phyloP scores from a whole-genome alignment of 306 rosid genomes.

The Lupinus albus region DNA sequence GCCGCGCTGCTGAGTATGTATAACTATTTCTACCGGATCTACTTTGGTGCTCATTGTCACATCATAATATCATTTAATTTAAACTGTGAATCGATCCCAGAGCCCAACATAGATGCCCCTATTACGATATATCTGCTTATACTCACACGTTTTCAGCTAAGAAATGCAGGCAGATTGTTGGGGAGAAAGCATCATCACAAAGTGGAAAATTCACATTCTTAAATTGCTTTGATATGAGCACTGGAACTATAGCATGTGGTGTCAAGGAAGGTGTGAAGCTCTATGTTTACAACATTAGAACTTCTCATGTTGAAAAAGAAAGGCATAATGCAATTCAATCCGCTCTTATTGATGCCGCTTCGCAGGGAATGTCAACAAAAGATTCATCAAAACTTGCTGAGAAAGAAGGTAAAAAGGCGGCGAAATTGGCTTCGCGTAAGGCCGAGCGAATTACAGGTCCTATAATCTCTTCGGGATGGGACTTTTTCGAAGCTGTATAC shows the following conservation, averaged over 20 bases:
- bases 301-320: slow-evolving; percentile 62
- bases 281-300: slow-evolving; percentile 65
- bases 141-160: slow-evolving; percentile 59
- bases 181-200: slow-evolving; percentile 74
- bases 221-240: slow-evolving; percentile 72
- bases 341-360: slow-evolving; percentile 60
- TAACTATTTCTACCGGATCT: too few species aligned
- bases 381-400: slow-evolving; percentile 63
- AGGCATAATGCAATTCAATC: slow-evolving; percentile 53
- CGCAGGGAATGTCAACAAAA: slow-evolving; percentile 53
- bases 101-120: too few species aligned
- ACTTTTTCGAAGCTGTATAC: slow-evolving; percentile 82
- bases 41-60: too few species aligned
- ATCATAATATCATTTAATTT: too few species aligned
- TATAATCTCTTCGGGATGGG: slow-evolving; percentile 85
- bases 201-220: slow-evolving; percentile 76
- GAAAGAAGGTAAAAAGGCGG: slow-evolving; percentile 76
- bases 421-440: slow-evolving; percentile 63
- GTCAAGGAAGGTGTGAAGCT: slow-evolving; percentile 84
- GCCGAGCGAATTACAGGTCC: slow-evolving; percentile 75
- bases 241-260: slow-evolving; percentile 71
- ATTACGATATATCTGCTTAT: not conserved
- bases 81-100: too few species aligned
- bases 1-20: too few species aligned
- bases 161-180: slow-evolving; percentile 79